Evolutionary conservation across 2,329 filamentous ascomycete genomes (phyloP).

Genomic region (Cryphonectria nitschkei): DNA sequence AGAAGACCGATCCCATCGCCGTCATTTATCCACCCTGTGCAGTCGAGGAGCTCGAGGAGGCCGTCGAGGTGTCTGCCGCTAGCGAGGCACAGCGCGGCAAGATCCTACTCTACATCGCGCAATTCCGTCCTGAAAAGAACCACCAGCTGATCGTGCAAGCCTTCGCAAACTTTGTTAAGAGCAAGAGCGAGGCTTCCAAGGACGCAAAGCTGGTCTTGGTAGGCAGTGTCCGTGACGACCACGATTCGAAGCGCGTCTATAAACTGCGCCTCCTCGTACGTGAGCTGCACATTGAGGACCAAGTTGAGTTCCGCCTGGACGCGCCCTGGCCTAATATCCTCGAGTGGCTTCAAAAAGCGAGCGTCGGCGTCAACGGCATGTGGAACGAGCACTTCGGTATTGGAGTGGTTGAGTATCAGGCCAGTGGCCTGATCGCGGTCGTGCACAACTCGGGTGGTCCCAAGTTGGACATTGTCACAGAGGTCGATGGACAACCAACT

Average conservation of each 20-base stretch:
- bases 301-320: constrained; percentile 86
- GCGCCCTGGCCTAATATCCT: constrained; percentile 88
- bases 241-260: constrained; percentile 83
- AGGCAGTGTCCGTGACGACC: constrained; percentile 86
- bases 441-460: constrained; percentile 94
- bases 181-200: constrained; percentile 52
- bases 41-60: constrained; percentile 78
- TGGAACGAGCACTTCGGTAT: constrained; percentile 99
- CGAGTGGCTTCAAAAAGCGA: constrained; percentile 74
- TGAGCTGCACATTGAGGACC: constrained; percentile 81
- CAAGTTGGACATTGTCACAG: constrained; percentile 88
- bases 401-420: constrained; percentile 96
- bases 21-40: constrained; percentile 93
- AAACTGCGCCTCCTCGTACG: constrained; percentile 83
- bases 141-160: constrained; percentile 84
- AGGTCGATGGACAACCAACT: constrained; percentile 76
- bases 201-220: constrained; percentile 77
- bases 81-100: constrained; percentile 73
- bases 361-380: constrained; percentile 94
- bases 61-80: constrained; percentile 70
- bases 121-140: constrained; percentile 97
- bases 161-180: constrained; percentile 76
- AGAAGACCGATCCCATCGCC: constrained; percentile 58
- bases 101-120: constrained; percentile 87
- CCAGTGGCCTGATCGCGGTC: constrained; percentile 88